These are phyloP conservation scores for Starmerella bacillaris DNA, from an alignment of 805 yeast species.

Conservation along the genomic window DNA sequence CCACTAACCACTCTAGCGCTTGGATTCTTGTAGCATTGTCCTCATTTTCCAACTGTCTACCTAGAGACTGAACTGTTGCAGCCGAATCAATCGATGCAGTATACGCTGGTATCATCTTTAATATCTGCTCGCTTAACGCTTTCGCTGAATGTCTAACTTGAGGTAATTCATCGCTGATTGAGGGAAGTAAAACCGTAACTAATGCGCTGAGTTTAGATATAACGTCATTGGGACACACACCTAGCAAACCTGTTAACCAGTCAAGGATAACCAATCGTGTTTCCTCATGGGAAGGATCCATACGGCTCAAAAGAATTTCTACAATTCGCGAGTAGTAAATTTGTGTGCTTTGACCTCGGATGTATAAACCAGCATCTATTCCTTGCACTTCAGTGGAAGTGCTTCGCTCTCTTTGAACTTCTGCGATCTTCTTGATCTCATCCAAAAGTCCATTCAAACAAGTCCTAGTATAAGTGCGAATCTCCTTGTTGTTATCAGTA, in stretches of 20 bases:
- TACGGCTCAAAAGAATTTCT: conserved; percentile 61
- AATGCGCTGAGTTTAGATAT: conserved; percentile 58
- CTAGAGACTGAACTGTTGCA: conserved; percentile 50
- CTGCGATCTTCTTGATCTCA: conserved; percentile 63
- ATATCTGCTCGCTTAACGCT: conserved; percentile 37
- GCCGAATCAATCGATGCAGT: conserved; percentile 29
- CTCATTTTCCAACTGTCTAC: conserved; percentile 52
- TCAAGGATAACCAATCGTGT: conserved; percentile 62
- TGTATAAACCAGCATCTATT: conserved; percentile 24
- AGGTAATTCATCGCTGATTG: conserved; percentile 36
- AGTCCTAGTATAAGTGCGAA: conserved; percentile 66
- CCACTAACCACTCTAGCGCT: conserved; percentile 74
- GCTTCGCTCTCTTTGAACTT: conserved; percentile 29
- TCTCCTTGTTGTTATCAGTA: conserved; percentile 71
- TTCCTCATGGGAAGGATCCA: conserved; percentile 55
- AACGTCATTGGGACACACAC: conserved; percentile 58
- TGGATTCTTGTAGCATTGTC: conserved; percentile 70
- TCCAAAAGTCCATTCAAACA: conserved; percentile 56
- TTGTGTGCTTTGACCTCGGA: conserved; percentile 65
- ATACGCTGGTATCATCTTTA: conserved; percentile 32
- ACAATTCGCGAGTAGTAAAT: conserved; percentile 66
- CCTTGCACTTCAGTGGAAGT: background rate
- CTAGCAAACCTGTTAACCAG: conserved; percentile 64
- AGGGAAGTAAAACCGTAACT: conserved; percentile 46
- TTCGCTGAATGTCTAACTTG: conserved; percentile 37